Base-by-base conservation (phyloP, 139 green algal genomes). In the Tetratostichococcus sp. region DNA sequence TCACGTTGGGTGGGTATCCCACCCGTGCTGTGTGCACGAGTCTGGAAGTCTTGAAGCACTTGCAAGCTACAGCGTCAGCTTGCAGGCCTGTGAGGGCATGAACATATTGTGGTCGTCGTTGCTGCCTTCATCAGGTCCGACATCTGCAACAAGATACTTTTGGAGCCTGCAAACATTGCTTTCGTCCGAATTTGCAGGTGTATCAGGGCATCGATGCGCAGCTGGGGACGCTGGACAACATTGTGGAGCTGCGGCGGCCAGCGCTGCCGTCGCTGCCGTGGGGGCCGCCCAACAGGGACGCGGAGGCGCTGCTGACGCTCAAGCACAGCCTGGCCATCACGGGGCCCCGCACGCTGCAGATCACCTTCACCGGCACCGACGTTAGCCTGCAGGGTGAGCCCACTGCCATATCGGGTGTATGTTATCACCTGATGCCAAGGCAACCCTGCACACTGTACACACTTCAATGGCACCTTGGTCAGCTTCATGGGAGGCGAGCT, bases 201-300 rank as follows among this genome's bases (percentile, higher is more conserved):
- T 82, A 82, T 57, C 77, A 82, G 35, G 28, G 50, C 35, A 82
- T 82, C 32, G 71, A 69, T 0, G 33, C 72, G 31, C 65, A 71
- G 28, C 66, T 68, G 8, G 43, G 31, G 25, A 19, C 21, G 31
- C 77, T 82, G 35, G 72, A 82, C 77, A 82, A 82, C 30, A 35
- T 82, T 2, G 67, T 82, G 30, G 77, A 82, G 72, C 68, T 82
- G 26, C 28, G 19, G 21, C 32, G 26, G 39, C 43, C 42, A 30
- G 31, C 58, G 35, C 43, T 74, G 26, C 75, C 75, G 23, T 19
- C 25, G n/a, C 68, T 79, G 43, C 75, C 77, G 30, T 50, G 34
- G 58, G 34, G 0, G 50, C 50, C 50, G 11, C 11, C 2, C 14
- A 62, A 62, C 50, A 8, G 26, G 50, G 50, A 25, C 17, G 50